Conservation (phyloP, 1,284 basidiomycete species). For the Marasmius tenuissimus region DNA sequence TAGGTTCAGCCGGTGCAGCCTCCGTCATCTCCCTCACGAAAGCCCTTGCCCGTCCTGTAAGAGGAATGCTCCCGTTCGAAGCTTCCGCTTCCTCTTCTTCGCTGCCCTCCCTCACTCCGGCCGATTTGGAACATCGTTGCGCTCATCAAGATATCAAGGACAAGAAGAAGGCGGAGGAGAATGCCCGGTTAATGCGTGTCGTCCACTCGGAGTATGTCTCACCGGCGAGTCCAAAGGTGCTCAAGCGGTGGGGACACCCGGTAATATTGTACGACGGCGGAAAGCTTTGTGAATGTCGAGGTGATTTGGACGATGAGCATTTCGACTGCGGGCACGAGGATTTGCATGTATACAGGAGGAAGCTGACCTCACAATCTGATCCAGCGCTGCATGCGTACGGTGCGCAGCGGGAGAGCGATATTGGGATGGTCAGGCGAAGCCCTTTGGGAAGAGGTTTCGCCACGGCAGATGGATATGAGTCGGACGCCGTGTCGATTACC, state of each 20-base stretch:
- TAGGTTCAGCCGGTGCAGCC: not conserved
- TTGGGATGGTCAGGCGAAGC: not conserved
- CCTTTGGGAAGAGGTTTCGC: not conserved
- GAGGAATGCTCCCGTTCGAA: not conserved
- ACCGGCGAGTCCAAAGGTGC: slow-evolving; percentile 43
- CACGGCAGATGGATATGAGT: not conserved
- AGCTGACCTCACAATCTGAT: not conserved
- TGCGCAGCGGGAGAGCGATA: not conserved
- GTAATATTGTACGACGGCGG: slow-evolving; percentile 18
- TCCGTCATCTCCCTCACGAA: not conserved
- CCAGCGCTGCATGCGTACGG: not conserved
- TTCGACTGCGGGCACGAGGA: not conserved
- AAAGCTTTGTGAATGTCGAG: slow-evolving; percentile 21
- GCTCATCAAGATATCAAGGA: not conserved
- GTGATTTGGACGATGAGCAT: not conserved
- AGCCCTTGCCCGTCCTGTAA: not conserved
- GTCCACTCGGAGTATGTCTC: slow-evolving; percentile 53
- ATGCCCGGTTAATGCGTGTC: slow-evolving; percentile 39
- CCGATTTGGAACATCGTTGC: not conserved
- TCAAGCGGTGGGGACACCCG: slow-evolving; percentile 33
- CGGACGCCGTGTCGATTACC: not conserved
- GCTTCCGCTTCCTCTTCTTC: not conserved
- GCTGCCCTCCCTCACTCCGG: not conserved
- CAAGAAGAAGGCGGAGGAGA: slow-evolving; percentile 24
- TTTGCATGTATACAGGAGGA: not conserved